Conservation (phyloP, 2,329 filamentous ascomycete species). For the Trichophaea hybrida region DNA sequence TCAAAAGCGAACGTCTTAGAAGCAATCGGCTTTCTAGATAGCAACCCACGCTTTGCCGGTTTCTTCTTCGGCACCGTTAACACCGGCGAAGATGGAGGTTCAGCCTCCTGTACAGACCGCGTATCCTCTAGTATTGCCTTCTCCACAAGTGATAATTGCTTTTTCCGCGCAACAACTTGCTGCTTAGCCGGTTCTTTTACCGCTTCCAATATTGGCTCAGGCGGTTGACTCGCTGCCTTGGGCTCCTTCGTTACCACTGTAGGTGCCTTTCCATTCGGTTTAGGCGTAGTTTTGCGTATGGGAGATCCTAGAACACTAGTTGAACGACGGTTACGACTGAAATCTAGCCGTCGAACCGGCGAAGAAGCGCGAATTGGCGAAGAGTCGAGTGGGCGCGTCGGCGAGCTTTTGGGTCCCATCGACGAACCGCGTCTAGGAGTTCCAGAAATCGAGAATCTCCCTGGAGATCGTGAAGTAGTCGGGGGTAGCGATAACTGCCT, state of each 20-base stretch:
- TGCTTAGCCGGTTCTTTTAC: neutral
- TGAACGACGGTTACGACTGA: neutral
- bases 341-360: neutral
- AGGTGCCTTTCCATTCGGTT: neutral
- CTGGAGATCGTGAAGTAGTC: neutral
- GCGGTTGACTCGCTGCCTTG: neutral
- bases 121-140: neutral
- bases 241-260: neutral
- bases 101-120: neutral
- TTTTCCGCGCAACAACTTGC: neutral
- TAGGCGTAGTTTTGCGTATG: neutral
- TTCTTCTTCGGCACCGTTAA: conserved; percentile 8
- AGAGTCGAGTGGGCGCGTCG: neutral
- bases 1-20: conserved; percentile 11
- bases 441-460: neutral
- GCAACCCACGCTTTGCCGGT: conserved; percentile 12
- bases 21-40: neutral
- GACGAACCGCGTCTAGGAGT: conserved; percentile 3
- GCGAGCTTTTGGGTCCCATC: neutral
- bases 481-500: neutral
- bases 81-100: neutral
- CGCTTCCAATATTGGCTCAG: neutral
- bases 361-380: neutral
- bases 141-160: neutral
- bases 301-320: neutral